Base-by-base conservation (phyloP, 2,329 filamentous ascomycete species). In the Diplodia scrobiculata region DNA sequence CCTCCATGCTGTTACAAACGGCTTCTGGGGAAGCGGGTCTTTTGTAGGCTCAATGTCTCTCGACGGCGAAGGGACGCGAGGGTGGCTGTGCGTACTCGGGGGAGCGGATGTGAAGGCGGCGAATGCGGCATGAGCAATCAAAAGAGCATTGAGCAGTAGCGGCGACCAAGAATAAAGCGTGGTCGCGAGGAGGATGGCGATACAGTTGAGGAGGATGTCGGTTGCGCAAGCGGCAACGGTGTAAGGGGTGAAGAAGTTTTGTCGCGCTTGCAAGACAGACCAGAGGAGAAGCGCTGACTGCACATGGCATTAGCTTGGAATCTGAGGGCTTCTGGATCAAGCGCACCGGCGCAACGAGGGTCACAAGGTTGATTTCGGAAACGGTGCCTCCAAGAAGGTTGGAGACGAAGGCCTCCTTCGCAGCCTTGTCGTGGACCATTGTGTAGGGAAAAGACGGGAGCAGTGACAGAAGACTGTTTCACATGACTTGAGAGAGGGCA, bases 401-500 rank as follows among this genome's bases (percentile, higher is more conserved):
- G 65, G 94, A 97, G 74, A 99, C 95, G 77, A 97, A 97, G 75
- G 92, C 92, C 82, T 96, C 93, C 81, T 99, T 99, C 71, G 90
- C 84, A 73, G 90, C 86, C 80, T 97, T 99, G 83, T 97, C 97
- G 58, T 52, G 52, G 17, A 67, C 66, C 68, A 62, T 67, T 47
- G 67, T 52, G 65, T 17, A 21, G 54, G 47, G 65, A 5, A n/a
- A 32, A 25, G 29, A 47, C n/a, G 14, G 52, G 7, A 41, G 9
- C 5, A 65, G 41, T 1, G 21, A 17, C 25, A 25, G n/a, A 34
- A 14, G 27, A n/a, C 36, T 32, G 63, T 6, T 50, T 48, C 50
- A 50, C 34, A 58, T 32, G 63, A 36, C 50, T 50, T 29, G 36
- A 52, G 27, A 48, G 36, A 21, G 25, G 25, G 50, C 50, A 41